A percentile compares a stretch with the other conserved stretches of the same genome.
Evolutionary conservation across 2,329 filamentous ascomycete genomes (phyloP).

Genomic region (Ascochyta clinopodiicola): DNA sequence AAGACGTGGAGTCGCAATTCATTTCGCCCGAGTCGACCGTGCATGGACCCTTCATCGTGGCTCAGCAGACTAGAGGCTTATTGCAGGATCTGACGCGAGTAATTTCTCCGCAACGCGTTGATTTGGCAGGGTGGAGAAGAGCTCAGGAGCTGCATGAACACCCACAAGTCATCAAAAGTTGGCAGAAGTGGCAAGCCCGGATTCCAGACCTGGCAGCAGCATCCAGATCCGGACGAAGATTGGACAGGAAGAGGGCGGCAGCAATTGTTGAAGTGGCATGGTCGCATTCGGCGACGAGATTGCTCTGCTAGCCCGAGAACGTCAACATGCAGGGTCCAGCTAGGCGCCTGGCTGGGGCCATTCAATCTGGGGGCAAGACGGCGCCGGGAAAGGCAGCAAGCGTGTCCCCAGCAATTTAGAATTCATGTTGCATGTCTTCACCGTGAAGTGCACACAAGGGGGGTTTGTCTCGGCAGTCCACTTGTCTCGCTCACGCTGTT

Average conservation of each 20-base stretch:
- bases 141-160: constrained; percentile 14
- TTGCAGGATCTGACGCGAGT: constrained; percentile 21
- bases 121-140: constrained; percentile 15
- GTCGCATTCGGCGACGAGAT: constrained; percentile 5
- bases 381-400: background rate
- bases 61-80: constrained; percentile 13
- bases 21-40: background rate
- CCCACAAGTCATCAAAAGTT: constrained; percentile 1
- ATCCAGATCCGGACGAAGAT: constrained; percentile 7
- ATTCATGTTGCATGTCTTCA: background rate
- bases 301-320: constrained; percentile 2
- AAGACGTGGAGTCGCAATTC: background rate
- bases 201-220: constrained; percentile 7
- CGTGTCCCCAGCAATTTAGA: background rate
- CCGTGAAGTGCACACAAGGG: background rate
- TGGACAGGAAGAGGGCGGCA: background rate
- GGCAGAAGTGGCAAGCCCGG: background rate
- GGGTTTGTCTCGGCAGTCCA: background rate
- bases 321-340: constrained; percentile 13
- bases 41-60: constrained; percentile 14
- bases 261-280: constrained; percentile 1
- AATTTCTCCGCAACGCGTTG: constrained; percentile 16
- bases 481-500: background rate
- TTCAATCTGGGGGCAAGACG: constrained; percentile 3
- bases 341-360: constrained; percentile 1